A percentile compares a stretch with the other conserved stretches of the same genome.
Evolutionary conservation across 306 rosid genomes (phyloP).

Genomic region (Quercus rubra): DNA sequence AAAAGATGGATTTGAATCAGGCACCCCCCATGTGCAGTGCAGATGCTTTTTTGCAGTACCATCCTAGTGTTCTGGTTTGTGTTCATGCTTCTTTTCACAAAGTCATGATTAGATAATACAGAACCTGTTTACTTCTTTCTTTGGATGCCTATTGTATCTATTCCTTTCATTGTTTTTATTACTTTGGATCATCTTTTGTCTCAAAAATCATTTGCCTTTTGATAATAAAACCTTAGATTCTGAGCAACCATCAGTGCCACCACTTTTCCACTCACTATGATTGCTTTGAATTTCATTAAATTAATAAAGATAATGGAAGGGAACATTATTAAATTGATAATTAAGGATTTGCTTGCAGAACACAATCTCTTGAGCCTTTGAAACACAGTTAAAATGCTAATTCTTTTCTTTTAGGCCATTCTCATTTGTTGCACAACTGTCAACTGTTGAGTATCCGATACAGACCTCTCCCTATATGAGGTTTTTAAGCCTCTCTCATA

Average conservation of each 20-base stretch:
- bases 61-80: constrained; percentile 13
- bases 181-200: constrained; percentile 25
- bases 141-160: constrained; percentile 39
- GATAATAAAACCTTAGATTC: constrained; percentile 14
- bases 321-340: not conserved
- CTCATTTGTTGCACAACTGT: constrained; percentile 1
- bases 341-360: constrained; percentile 17
- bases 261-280: not conserved
- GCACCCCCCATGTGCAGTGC: constrained; percentile 29
- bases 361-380: constrained; percentile 1
- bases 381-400: not conserved
- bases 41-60: constrained; percentile 25
- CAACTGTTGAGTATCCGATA: not conserved
- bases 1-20: constrained; percentile 26
- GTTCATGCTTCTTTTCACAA: constrained; percentile 36
- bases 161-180: constrained; percentile 13
- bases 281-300: constrained; percentile 15
- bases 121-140: constrained; percentile 25
- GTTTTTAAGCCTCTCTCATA: constrained; percentile 3
- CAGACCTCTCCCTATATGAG: constrained; percentile 1
- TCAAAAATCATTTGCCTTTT: constrained; percentile 25
- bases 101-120: constrained; percentile 32
- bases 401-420: not conserved
- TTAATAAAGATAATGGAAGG: not conserved
- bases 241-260: constrained; percentile 19